phyloP scores from a whole-genome alignment of 768 basidiomycete genomes.

The Auricularia sp. region DNA sequence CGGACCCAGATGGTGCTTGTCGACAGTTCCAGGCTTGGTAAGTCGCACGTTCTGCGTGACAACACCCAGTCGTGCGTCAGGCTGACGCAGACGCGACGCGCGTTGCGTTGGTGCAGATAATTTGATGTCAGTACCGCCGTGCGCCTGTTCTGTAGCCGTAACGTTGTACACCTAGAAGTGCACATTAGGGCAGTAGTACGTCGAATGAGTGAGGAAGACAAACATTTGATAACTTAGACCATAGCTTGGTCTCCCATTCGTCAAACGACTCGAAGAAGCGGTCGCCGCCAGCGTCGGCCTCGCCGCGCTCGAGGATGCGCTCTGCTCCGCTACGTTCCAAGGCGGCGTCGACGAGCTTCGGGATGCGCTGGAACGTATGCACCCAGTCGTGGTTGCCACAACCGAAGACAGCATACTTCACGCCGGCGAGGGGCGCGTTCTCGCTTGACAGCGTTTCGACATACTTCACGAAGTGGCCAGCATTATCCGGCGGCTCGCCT shows the following conservation, averaged over 20 bases:
- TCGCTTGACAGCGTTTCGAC: constrained; percentile 21
- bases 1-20: constrained; percentile 33
- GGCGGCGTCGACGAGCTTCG: constrained; percentile 29
- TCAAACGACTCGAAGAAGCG: constrained; percentile 38
- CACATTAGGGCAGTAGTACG: no score
- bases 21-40: constrained; percentile 28
- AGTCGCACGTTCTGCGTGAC: constrained; percentile 31
- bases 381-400: constrained; percentile 43
- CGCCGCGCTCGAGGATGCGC: constrained; percentile 27
- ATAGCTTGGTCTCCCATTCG: constrained; percentile 30
- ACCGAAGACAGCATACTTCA: constrained; percentile 37
- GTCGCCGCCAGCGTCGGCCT: constrained; percentile 32
- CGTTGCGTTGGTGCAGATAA: constrained; percentile 20
- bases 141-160: constrained; percentile 8
- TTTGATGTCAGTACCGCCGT: constrained; percentile 21
- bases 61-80: constrained; percentile 27
- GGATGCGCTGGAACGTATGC: constrained; percentile 36
- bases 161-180: constrained; percentile 1
- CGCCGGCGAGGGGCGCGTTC: constrained; percentile 17
- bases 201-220: background rate
- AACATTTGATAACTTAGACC: constrained; percentile 23
- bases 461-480: constrained; percentile 34
- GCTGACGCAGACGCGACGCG: constrained; percentile 26
- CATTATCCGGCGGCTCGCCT: constrained; percentile 41
- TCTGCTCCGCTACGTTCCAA: constrained; percentile 26